Conservation (phyloP, 176 grass and related monocot genomes). For the Stipa capillata region DNA sequence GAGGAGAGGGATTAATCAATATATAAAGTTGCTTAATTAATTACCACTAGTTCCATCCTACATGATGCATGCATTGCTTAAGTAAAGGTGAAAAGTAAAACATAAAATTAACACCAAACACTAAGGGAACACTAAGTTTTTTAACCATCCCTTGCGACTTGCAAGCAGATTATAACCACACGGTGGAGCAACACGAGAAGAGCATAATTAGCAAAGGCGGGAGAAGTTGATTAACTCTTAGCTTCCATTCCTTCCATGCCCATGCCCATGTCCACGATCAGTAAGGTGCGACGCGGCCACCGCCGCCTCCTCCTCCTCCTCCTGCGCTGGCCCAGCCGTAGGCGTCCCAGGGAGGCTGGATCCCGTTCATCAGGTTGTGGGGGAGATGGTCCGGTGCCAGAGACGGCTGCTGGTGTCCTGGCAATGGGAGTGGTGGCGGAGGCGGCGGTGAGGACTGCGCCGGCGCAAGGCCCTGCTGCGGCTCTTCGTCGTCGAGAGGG, state of each 20-base stretch:
- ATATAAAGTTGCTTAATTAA: neutral
- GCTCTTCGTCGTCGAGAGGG: constrained; percentile 76
- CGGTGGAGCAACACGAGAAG: neutral
- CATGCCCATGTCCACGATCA: constrained; percentile 24
- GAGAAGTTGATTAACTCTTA: constrained; percentile 17
- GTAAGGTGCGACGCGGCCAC: constrained; percentile 38
- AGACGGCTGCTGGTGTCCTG: constrained; percentile 16
- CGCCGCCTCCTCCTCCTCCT: neutral
- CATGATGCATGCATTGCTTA: constrained; percentile 2
- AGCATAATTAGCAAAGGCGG: constrained; percentile 18
- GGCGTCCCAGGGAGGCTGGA: constrained; percentile 51
- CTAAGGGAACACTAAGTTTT: neutral
- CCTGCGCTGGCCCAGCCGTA: constrained; percentile 37
- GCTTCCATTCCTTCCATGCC: constrained; percentile 13
- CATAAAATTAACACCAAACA: neutral
- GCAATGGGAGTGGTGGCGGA: constrained; percentile 30
- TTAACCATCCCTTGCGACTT: constrained; percentile 8
- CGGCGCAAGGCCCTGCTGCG: constrained; percentile 20
- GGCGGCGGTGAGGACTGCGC: constrained; percentile 50
- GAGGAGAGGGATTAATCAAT: constrained; percentile 10
- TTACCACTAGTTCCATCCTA: neutral
- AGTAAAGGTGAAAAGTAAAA: neutral
- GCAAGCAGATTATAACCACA: constrained; percentile 10
- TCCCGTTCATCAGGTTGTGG: constrained; percentile 56
- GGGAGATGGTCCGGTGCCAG: constrained; percentile 33